Conservation (phyloP, 2,329 filamentous ascomycete species). For the Colletotrichum musae region DNA sequence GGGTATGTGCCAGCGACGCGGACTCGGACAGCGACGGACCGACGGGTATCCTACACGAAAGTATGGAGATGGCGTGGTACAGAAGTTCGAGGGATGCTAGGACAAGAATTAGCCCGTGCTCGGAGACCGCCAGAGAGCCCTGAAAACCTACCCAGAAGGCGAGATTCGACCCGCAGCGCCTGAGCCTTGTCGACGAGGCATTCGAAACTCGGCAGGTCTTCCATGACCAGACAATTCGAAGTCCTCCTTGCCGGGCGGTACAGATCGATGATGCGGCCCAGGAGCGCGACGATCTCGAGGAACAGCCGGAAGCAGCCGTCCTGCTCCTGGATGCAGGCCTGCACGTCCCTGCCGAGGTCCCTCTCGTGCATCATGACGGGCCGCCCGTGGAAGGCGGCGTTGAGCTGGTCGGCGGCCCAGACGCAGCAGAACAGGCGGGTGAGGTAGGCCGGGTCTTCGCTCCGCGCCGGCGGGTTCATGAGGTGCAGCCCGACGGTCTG, state of each 20-base stretch:
- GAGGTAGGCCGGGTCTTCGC: conserved; percentile 33
- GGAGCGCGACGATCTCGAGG: conserved; percentile 43
- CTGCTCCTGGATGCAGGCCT: conserved; percentile 43
- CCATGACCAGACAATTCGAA: conserved; percentile 31
- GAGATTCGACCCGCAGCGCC: conserved; percentile 40
- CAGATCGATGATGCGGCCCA: conserved; percentile 44
- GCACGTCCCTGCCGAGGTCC: conserved; percentile 44
- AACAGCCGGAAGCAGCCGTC: conserved; percentile 44
- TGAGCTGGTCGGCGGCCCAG: conserved; percentile 45
- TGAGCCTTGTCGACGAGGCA: conserved; percentile 28
- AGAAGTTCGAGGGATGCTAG: conserved; percentile 44
- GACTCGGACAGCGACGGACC: conserved; percentile 36
- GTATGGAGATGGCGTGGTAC: conserved; percentile 44
- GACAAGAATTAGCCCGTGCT: neutral
- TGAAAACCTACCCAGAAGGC: conserved; percentile 41
- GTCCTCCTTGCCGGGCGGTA: conserved; percentile 42
- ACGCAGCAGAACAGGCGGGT: conserved; percentile 46
- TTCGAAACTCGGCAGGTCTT: conserved; percentile 28
- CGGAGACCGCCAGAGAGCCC: too few species aligned
- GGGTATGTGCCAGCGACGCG: conserved; percentile 25
- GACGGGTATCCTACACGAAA: conserved; percentile 40
- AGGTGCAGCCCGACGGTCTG: conserved; percentile 46
- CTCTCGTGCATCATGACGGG: conserved; percentile 45
- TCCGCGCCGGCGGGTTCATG: conserved; percentile 44
- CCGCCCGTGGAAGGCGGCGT: conserved; percentile 44